phyloP scores from a whole-genome alignment of 2,329 filamentous ascomycete genomes.

The Cercospora sp. region DNA sequence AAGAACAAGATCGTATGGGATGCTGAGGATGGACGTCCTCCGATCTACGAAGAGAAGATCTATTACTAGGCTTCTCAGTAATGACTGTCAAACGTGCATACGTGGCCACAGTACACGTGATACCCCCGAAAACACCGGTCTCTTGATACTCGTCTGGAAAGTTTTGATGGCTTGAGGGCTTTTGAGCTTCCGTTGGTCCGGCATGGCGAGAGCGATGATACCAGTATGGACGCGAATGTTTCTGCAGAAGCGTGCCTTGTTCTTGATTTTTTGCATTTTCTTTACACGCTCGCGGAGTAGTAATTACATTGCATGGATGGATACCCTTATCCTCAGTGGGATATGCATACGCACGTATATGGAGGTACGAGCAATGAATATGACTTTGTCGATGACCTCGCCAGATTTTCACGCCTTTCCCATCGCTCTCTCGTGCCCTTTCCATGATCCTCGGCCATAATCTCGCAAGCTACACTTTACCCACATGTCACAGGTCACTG shows the following conservation, averaged over 20 bases:
- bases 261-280: background rate
- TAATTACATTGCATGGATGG: background rate
- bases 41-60: conserved; percentile 60
- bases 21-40: conserved; percentile 56
- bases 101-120: conserved; percentile 13
- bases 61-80: conserved; percentile 46
- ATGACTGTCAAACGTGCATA: conserved; percentile 8
- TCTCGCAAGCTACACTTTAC: no score
- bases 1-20: conserved; percentile 67
- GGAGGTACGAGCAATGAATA: background rate
- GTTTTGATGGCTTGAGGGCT: background rate
- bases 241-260: background rate
- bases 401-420: background rate
- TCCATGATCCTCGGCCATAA: no score
- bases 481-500: background rate
- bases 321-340: background rate
- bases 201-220: conserved; percentile 12
- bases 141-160: background rate
- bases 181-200: background rate
- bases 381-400: background rate
- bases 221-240: conserved; percentile 5
- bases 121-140: conserved; percentile 9
- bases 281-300: background rate
- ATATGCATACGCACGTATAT: conserved; percentile 1
- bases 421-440: no score